Evolutionary conservation across 2,329 filamentous ascomycete genomes (phyloP).

Genomic region (Pyrenophora seminiperda): DNA sequence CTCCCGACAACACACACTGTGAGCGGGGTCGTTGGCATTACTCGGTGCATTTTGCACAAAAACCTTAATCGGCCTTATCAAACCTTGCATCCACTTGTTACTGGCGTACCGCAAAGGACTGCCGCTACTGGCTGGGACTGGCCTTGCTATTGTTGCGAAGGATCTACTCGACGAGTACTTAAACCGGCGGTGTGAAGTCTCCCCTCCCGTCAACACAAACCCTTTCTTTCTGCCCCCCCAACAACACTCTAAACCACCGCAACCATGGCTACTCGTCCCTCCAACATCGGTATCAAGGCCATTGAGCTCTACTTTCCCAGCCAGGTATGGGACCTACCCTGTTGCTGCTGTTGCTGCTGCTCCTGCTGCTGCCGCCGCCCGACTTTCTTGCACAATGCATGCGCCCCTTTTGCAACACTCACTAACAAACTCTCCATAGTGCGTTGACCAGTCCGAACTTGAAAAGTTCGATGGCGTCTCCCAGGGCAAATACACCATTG

Average conservation of each 20-base stretch:
- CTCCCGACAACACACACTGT: conserved; percentile 8
- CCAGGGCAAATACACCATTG: conserved; percentile 60
- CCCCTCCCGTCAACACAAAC: conserved; percentile 26
- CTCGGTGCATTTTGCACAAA: conserved; percentile 35
- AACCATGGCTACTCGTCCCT: conserved; percentile 54
- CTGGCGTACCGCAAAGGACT: conserved; percentile 40
- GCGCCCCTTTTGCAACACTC: conserved; percentile 13
- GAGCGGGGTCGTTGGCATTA: conserved; percentile 31
- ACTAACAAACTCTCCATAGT: conserved; percentile 46
- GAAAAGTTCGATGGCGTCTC: conserved; percentile 62
- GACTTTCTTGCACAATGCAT: neutral
- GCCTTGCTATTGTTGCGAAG: conserved; percentile 42
- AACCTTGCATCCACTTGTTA: conserved; percentile 18
- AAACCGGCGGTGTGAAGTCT: conserved; percentile 46
- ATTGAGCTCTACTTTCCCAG: conserved; percentile 61
- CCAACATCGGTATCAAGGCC: conserved; percentile 60
- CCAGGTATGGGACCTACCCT: conserved; percentile 49
- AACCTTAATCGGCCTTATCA: conserved; percentile 29
- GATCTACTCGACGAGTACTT: conserved; percentile 31
- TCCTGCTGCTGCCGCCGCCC: conserved; percentile 2
- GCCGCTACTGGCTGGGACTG: conserved; percentile 42
- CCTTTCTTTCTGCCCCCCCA: conserved; percentile 22
- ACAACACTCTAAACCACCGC: conserved; percentile 19
- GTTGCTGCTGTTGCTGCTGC: neutral
- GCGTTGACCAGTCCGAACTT: conserved; percentile 59